Percentiles rank a stretch among this genome's conserved stretches.
Conservation (phyloP, 1,284 basidiomycete genomes). For the Microbotryum saponariae region DNA sequence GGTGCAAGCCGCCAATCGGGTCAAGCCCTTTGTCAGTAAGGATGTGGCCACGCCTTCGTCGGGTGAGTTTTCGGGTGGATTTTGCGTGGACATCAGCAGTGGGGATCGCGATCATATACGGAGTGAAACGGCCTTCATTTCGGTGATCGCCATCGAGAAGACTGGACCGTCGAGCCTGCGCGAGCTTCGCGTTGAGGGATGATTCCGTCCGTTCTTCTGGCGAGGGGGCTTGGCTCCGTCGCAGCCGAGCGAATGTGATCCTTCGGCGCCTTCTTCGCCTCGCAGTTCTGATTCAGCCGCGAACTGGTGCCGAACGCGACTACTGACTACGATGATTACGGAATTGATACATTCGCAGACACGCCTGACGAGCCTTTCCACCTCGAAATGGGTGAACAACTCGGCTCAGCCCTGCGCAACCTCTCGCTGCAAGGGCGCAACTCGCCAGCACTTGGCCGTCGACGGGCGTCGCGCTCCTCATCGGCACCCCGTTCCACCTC, state of each 20-base stretch:
- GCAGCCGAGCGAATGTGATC: slow-evolving; percentile 18
- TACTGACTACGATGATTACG: neutral
- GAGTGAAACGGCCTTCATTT: neutral
- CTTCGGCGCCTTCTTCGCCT: slow-evolving; percentile 19
- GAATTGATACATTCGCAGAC: neutral
- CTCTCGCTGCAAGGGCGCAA: neutral
- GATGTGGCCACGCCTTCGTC: slow-evolving; percentile 1
- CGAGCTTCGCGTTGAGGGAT: neutral
- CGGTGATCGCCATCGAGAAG: neutral
- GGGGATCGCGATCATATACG: neutral
- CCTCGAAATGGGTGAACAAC: slow-evolving; percentile 4
- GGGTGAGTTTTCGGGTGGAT: neutral
- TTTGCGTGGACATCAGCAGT: slow-evolving; percentile 1
- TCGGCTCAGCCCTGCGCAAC: slow-evolving; percentile 2
- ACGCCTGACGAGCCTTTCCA: neutral
- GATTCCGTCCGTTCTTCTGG: slow-evolving; percentile 2
- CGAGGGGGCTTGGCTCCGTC: slow-evolving; percentile 3
- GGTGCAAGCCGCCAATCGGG: slow-evolving; percentile 12
- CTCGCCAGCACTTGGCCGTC: neutral
- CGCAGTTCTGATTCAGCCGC: neutral
- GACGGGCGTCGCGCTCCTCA: slow-evolving; percentile 6
- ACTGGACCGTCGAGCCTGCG: neutral
- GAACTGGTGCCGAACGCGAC: neutral
- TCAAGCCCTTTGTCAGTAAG: slow-evolving; percentile 1
- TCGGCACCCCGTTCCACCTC: slow-evolving; percentile 15